Base-by-base conservation (phyloP, 1,284 basidiomycete species). In the Ceratobasidium papillatum region DNA sequence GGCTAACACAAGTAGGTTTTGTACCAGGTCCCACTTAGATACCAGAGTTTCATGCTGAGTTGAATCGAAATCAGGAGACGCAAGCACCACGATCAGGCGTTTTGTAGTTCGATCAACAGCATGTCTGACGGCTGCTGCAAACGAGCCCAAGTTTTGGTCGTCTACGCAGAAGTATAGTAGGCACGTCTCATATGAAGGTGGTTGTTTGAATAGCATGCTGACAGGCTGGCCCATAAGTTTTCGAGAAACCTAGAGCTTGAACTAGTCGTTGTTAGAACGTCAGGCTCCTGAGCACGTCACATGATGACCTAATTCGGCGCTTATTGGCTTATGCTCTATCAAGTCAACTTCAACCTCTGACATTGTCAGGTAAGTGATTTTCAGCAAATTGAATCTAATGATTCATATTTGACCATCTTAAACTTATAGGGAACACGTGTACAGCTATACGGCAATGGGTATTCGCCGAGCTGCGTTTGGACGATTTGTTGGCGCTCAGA, bases 401-500 rank as follows among this genome's bases (percentile, higher is more conserved):
- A 22, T 8, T 30, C 17, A 22, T 12, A n/a, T 17, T 22, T 36
- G n/a, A 59, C 25, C n/a, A 22, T n/a, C 5, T 17, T 8, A 22
- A 22, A 36, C 36, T 38, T 8, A n/a, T 38, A 59, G 17, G 14
- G 25, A 58, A 58, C 12, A 58, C 7, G 17, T 22, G 8, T 8
- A 30, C 32, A 49, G 17, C 2, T 11, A n/a, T n/a, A n/a, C 25
- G 34, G 34, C 38, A 62, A 73, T 73, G 71, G 59, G 71, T 22
- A 73, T 73, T n/a, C 71, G 71, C 27, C 41, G 71, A 25, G 71
- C 71, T 34, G 58, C 71, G 12, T 73, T 73, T 52, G 71, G 71
- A 41, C 71, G 71, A 7, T 62, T 73, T 51, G 71, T 52, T 38
- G 71, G 71, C 49, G 58, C 71, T 52, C 71, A 73, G 32, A 62